Evolutionary conservation across 768 basidiomycete genomes (phyloP).

Genomic region (Suillus subalutaceus): DNA sequence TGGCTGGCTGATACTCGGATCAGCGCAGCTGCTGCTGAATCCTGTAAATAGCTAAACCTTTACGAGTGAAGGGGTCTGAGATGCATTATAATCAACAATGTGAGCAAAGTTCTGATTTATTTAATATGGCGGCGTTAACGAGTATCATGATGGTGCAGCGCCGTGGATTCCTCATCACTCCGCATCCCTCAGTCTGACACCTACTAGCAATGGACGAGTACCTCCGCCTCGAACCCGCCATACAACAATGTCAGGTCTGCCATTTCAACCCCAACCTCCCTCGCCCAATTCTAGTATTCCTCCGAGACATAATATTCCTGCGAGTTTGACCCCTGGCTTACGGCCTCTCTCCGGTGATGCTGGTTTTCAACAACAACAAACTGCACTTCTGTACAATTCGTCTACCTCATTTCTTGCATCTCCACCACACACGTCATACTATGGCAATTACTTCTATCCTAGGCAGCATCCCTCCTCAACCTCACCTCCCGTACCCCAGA

Average conservation of each 20-base stretch:
- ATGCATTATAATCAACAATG: conserved; percentile 38
- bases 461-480: conserved; percentile 22
- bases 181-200: conserved; percentile 22
- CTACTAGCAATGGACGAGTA: not conserved
- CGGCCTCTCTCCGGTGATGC: conserved; percentile 21
- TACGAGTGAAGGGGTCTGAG: not conserved
- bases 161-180: conserved; percentile 24
- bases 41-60: not conserved
- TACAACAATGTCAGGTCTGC: conserved; percentile 21
- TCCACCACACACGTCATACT: conserved; percentile 22
- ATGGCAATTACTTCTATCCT: conserved; percentile 31
- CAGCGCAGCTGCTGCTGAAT: not conserved
- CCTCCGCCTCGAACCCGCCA: conserved; percentile 24
- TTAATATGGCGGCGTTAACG: not conserved
- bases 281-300: conserved; percentile 4
- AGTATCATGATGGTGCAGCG: conserved; percentile 15
- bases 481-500: conserved; percentile 34
- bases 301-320: conserved; percentile 19
- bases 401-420: conserved; percentile 1
- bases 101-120: conserved; percentile 13
- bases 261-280: conserved; percentile 4
- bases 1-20: not conserved
- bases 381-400: conserved; percentile 15
- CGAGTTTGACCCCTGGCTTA: conserved; percentile 27
- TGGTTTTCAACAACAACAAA: conserved; percentile 10